These are phyloP conservation scores for Aspergillus puulaauensis DNA, from an alignment of 2,329 filamentous ascomycete species.

Conservation along the genomic window DNA sequence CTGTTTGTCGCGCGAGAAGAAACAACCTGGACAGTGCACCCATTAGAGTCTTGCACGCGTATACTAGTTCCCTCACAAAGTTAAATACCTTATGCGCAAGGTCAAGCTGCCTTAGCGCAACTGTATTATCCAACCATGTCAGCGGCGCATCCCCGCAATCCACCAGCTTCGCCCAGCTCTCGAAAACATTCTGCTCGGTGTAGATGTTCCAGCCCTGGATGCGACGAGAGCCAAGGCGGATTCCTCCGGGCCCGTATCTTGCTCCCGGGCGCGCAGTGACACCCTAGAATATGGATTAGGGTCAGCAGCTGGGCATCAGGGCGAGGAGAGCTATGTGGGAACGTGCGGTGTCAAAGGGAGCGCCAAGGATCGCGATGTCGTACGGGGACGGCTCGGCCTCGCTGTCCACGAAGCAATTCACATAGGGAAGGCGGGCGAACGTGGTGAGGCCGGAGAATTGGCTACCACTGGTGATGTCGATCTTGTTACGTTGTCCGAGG, in stretches of 20 bases:
- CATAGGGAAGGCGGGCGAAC: slow-evolving; percentile 34
- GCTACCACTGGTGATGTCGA: slow-evolving; percentile 45
- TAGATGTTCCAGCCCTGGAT: slow-evolving; percentile 52
- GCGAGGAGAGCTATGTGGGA: not conserved
- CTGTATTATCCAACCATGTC: slow-evolving; percentile 55
- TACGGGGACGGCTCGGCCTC: slow-evolving; percentile 21
- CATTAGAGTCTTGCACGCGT: not conserved
- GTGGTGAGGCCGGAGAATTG: slow-evolving; percentile 40
- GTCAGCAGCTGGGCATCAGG: not conserved
- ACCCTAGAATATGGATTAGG: slow-evolving; percentile 3
- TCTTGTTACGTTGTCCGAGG: slow-evolving; percentile 24
- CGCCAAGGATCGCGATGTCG: slow-evolving; percentile 49
- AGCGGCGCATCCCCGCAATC: slow-evolving; percentile 57
- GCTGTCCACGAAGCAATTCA: slow-evolving; percentile 29
- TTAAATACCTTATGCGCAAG: slow-evolving; percentile 46
- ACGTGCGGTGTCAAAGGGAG: slow-evolving; percentile 51
- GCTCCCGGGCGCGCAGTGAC: slow-evolving; percentile 55
- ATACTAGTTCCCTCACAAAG: not conserved
- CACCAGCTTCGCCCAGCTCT: slow-evolving; percentile 52
- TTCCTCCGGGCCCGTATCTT: slow-evolving; percentile 53
- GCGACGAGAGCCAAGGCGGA: slow-evolving; percentile 51
- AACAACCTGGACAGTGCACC: slow-evolving; percentile 33
- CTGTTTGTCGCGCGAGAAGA: slow-evolving; percentile 48
- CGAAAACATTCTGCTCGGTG: slow-evolving; percentile 48
- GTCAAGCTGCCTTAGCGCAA: slow-evolving; percentile 55